phyloP scores from a whole-genome alignment of 2,329 filamentous ascomycete genomes.

The Arthrinium phaeospermum region DNA sequence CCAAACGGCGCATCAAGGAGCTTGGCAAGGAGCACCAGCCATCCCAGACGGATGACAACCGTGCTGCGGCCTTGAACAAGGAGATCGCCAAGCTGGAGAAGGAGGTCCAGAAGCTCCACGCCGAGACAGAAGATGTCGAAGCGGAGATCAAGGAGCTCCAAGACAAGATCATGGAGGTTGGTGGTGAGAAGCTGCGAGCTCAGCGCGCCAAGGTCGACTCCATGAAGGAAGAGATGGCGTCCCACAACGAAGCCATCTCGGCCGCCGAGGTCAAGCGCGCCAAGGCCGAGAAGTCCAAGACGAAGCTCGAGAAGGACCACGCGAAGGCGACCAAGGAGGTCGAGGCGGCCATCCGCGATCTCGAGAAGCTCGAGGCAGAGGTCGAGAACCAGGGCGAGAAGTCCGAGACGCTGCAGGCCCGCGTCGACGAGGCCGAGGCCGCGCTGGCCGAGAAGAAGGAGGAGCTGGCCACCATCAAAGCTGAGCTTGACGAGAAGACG shows the following conservation, averaged over 20 bases:
- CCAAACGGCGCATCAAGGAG: slow-evolving; percentile 84
- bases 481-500: slow-evolving; percentile 84
- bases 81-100: slow-evolving; percentile 76
- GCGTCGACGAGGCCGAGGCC: slow-evolving; percentile 83
- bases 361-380: slow-evolving; percentile 79
- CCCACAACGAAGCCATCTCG: slow-evolving; percentile 81
- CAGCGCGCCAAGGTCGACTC: slow-evolving; percentile 92
- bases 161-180: slow-evolving; percentile 98
- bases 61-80: slow-evolving; percentile 75
- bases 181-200: slow-evolving; percentile 87
- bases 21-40: slow-evolving; percentile 80
- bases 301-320: slow-evolving; percentile 84
- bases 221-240: slow-evolving; percentile 83
- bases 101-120: slow-evolving; percentile 79
- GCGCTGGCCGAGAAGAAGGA: slow-evolving; percentile 79
- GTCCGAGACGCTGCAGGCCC: slow-evolving; percentile 73
- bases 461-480: slow-evolving; percentile 79
- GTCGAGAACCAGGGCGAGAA: slow-evolving; percentile 77
- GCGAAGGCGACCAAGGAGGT: slow-evolving; percentile 82
- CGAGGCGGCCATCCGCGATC: slow-evolving; percentile 71
- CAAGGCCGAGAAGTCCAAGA: slow-evolving; percentile 91
- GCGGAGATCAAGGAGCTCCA: slow-evolving; percentile 91
- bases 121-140: slow-evolving; percentile 88
- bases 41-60: slow-evolving; percentile 78
- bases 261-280: slow-evolving; percentile 85